These are phyloP conservation scores for Draba incana DNA, from an alignment of 345 rosid genomes.

Conservation along the genomic window DNA sequence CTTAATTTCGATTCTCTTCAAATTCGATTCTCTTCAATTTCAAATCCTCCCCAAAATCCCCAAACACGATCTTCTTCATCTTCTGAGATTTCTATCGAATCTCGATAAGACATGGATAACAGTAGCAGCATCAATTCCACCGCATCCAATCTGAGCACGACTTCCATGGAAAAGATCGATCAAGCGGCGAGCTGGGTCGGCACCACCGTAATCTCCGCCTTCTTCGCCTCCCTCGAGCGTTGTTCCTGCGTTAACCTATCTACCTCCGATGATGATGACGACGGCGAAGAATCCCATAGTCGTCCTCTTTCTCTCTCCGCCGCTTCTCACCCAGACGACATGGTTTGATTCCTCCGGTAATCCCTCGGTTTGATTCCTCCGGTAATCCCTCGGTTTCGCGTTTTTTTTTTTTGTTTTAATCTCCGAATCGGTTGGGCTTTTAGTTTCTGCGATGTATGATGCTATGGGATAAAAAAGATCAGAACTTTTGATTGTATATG, in stretches of 20 bases:
- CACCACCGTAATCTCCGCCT: slow-evolving; percentile 74
- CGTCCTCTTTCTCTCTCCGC: slow-evolving; percentile 57
- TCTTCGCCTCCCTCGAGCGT: slow-evolving; percentile 88
- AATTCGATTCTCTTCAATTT: background rate
- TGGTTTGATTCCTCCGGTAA: slow-evolving; percentile 32
- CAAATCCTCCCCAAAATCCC: slow-evolving; percentile 15
- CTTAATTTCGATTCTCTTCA: background rate
- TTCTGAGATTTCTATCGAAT: slow-evolving; percentile 13
- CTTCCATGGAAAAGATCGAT: slow-evolving; percentile 53
- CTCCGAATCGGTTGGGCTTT: background rate
- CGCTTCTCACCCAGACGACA: slow-evolving; percentile 42
- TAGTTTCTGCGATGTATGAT: slow-evolving; percentile 26
- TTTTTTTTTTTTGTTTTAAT: background rate
- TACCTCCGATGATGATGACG: slow-evolving; percentile 73
- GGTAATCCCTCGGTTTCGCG: slow-evolving; percentile 17
- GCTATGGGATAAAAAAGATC: background rate
- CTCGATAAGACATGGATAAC: slow-evolving; percentile 33
- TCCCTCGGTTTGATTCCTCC: background rate
- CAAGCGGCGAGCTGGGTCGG: slow-evolving; percentile 71
- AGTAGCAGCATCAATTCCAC: slow-evolving; percentile 44
- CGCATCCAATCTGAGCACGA: slow-evolving; percentile 43
- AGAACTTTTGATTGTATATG: slow-evolving; percentile 37
- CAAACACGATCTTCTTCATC: slow-evolving; percentile 10
- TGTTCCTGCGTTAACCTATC: slow-evolving; percentile 82
- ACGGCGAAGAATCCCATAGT: slow-evolving; percentile 49